Evolutionary conservation across 192 early-diverging fungal species (phyloP).

Genomic region (Thoreauomyces humboldtii): DNA sequence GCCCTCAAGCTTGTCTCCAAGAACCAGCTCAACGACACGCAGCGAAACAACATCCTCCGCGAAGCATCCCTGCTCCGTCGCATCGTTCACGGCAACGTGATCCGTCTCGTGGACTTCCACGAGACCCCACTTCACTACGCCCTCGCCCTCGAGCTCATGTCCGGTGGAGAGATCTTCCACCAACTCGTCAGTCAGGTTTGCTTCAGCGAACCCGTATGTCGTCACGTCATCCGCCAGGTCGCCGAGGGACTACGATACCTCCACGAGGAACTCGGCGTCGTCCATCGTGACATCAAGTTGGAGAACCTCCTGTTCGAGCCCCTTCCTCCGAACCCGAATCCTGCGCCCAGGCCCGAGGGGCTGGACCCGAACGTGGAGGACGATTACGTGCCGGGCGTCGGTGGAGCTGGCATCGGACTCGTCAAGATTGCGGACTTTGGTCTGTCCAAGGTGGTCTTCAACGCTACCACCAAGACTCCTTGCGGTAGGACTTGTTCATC

Average conservation of each 20-base stretch:
- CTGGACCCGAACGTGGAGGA: conserved; percentile 70
- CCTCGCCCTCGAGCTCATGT: conserved; percentile 75
- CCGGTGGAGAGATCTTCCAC: conserved; percentile 91
- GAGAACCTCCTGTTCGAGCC: conserved; percentile 67
- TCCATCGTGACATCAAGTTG: conserved; percentile 83
- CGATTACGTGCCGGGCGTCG: conserved; percentile 19
- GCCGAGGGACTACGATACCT: conserved; percentile 80
- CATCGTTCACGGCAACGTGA: conserved; percentile 73
- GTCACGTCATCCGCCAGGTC: conserved; percentile 84
- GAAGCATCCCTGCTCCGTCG: conserved; percentile 84
- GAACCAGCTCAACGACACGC: conserved; percentile 58
- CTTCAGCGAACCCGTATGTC: conserved; percentile 72
- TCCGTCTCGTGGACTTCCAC: conserved; percentile 71
- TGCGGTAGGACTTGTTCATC: no score
- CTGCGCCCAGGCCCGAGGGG: conserved; percentile 23
- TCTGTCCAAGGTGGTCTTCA: conserved; percentile 81
- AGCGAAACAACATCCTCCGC: conserved; percentile 80
- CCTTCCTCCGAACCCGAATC: not conserved
- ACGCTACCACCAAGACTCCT: conserved; percentile 81
- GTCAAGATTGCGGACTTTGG: conserved; percentile 91
- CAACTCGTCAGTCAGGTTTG: conserved; percentile 79
- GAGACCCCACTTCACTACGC: conserved; percentile 76
- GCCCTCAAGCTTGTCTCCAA: conserved; percentile 85
- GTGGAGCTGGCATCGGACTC: conserved; percentile 73
- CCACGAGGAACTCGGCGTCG: conserved; percentile 63